Base-by-base conservation (phyloP, 106 monocot genomes). In the Acanthochlamys bracteata region DNA sequence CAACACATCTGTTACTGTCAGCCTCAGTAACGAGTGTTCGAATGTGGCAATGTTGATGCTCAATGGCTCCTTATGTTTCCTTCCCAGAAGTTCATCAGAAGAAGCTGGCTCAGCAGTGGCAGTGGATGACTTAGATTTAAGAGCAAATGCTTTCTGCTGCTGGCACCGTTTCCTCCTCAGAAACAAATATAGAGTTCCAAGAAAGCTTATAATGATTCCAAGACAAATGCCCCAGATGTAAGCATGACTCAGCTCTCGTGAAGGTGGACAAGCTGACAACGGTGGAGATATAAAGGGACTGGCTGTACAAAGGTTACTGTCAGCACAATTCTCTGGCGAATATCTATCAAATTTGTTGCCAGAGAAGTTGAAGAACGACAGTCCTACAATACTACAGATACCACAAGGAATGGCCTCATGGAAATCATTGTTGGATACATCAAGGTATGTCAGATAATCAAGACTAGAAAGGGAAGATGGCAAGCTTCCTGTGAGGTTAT, bases 21-120 rank as follows among this genome's bases (percentile, higher is more conserved):
- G 61, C 51, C 93, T 77, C 23, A 89, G 66, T 15, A 89, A 61
- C 4, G 93, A 73, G 55, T 86, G 93, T 65, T 93, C 86, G 20
- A 93, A 93, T 41, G 93, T 93, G 43, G 93, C 93, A 39, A 93
- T 70, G 69, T 94, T 94, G 68, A 94, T 89, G 75, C 93, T 94
- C 47, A 94, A 53, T 15, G 89, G 93, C 23, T 94, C 95, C 65
- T 81, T 86, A 9, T 72, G n/a, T 66, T 84, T 87, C 75, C 72
- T 90, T 10, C 81, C 76, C 23, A 95, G 69, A 22, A 95, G 84
- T 20, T 80, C 90, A 66, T 84, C 90, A 22, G 80, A 71, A 20
- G 95, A 95, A 16, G 86, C 70, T 20, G 95, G 81, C 25, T 90
- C 87, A 43, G 72, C 67, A 16, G 76, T 63, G 10, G 72, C 67